Evolutionary conservation across 495 filamentous ascomycete genomes (phyloP).

Genomic region (Trichoderma gamsii): DNA sequence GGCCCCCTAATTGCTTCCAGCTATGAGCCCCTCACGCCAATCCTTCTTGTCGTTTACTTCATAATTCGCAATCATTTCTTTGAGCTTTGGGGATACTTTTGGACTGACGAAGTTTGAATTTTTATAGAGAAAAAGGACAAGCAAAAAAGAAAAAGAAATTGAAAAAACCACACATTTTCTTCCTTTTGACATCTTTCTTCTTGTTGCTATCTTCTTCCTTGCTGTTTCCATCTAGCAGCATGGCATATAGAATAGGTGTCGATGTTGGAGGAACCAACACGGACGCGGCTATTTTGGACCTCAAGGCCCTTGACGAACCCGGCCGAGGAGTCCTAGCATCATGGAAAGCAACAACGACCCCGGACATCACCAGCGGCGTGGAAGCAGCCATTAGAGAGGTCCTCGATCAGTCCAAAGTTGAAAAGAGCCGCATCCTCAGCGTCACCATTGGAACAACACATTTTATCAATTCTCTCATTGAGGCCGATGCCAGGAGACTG

Average conservation of each 20-base stretch:
- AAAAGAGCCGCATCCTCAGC: conserved; percentile 21
- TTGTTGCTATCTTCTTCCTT: neutral
- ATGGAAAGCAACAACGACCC: conserved; percentile 22
- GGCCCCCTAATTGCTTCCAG: neutral
- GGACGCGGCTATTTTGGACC: conserved; percentile 2
- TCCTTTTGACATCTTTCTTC: neutral
- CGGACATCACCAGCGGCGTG: conserved; percentile 40
- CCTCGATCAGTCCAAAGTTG: conserved; percentile 27
- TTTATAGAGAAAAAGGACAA: neutral
- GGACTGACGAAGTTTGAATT: neutral
- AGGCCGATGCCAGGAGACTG: conserved; percentile 39
- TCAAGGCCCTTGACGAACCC: conserved; percentile 3
- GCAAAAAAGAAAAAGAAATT: neutral
- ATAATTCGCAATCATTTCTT: neutral
- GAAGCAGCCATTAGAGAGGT: conserved; percentile 31
- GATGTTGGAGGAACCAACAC: conserved; percentile 9
- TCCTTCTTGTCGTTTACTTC: neutral
- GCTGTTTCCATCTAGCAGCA: neutral
- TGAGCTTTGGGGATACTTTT: neutral
- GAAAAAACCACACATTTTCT: neutral
- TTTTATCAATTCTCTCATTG: conserved; percentile 49
- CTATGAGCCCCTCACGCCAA: neutral
- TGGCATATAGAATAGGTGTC: neutral
- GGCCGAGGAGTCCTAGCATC: neutral
- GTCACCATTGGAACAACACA: conserved; percentile 26